A percentile compares a stretch with the other conserved stretches of the same genome.
Evolutionary conservation across 129 eudicot species (phyloP).

Genomic region (Calendula officinalis): DNA sequence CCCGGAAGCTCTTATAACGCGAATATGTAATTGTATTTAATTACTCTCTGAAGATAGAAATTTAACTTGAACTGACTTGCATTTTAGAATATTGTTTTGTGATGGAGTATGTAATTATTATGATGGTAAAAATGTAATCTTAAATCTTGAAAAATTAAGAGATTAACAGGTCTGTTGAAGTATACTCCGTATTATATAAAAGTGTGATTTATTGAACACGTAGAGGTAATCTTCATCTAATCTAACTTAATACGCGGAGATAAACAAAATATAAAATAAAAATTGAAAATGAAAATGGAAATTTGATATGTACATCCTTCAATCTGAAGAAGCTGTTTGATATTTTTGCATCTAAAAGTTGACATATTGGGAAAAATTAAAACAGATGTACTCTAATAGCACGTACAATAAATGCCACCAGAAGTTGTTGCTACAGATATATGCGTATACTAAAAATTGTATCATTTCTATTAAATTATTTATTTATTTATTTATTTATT

Average conservation of each 20-base stretch:
- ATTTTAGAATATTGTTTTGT: too few species aligned
- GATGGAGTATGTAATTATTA: too few species aligned
- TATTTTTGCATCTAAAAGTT: neutral
- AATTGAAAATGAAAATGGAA: neutral
- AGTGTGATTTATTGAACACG: neutral
- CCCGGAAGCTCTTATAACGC: too few species aligned
- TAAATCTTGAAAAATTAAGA: too few species aligned
- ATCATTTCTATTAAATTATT: too few species aligned
- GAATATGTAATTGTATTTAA: too few species aligned
- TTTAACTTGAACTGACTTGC: too few species aligned
- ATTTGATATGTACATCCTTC: neutral
- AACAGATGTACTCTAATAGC: slow-evolving; percentile 16
- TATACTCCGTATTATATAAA: neutral
- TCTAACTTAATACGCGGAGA: neutral
- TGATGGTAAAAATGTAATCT: too few species aligned
- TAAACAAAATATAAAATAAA: neutral
- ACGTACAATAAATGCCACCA: slow-evolving; percentile 33
- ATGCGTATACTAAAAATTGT: neutral
- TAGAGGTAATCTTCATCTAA: neutral
- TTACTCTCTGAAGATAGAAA: too few species aligned
- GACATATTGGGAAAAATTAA: neutral
- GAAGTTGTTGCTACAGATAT: slow-evolving; percentile 29
- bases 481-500: too few species aligned
- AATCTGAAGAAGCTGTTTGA: neutral
- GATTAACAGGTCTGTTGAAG: too few species aligned